Conservation (phyloP, 2,329 filamentous ascomycete genomes). For the Xylariaceae sp. region DNA sequence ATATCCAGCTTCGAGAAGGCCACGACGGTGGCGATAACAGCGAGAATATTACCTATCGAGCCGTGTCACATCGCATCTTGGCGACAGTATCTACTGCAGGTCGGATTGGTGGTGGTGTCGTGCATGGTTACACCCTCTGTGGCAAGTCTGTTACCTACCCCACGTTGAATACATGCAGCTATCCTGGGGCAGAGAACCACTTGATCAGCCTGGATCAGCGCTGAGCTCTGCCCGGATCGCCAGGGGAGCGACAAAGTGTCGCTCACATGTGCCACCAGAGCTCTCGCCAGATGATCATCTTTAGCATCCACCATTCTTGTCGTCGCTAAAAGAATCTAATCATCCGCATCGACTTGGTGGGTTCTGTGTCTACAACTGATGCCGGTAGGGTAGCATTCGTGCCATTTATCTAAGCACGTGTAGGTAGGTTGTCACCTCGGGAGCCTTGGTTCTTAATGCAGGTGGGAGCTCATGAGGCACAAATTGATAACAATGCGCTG, state of each 20-base stretch:
- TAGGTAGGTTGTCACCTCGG: too few species aligned
- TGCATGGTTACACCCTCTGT: slow-evolving; percentile 6
- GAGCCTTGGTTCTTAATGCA: too few species aligned
- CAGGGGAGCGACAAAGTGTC: neutral
- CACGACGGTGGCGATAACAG: neutral
- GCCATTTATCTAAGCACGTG: too few species aligned
- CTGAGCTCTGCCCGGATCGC: neutral
- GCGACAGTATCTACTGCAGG: neutral
- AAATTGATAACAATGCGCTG: too few species aligned
- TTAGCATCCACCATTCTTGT: too few species aligned
- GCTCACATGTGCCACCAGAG: slow-evolving; percentile 1
- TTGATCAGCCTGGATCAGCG: neutral
- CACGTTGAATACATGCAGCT: slow-evolving; percentile 1
- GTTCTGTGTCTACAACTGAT: too few species aligned
- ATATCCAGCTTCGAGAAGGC: neutral
- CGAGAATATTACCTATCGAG: neutral
- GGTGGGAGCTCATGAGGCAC: too few species aligned
- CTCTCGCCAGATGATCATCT: too few species aligned
- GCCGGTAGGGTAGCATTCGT: too few species aligned
- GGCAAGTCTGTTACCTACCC: neutral
- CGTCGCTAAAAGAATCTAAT: too few species aligned
- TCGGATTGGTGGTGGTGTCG: neutral
- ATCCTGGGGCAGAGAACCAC: slow-evolving; percentile 1
- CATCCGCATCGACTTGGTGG: too few species aligned
- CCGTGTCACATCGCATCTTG: neutral